phyloP scores from a whole-genome alignment of 1,284 basidiomycete species.

The Ganoderma meredithae region DNA sequence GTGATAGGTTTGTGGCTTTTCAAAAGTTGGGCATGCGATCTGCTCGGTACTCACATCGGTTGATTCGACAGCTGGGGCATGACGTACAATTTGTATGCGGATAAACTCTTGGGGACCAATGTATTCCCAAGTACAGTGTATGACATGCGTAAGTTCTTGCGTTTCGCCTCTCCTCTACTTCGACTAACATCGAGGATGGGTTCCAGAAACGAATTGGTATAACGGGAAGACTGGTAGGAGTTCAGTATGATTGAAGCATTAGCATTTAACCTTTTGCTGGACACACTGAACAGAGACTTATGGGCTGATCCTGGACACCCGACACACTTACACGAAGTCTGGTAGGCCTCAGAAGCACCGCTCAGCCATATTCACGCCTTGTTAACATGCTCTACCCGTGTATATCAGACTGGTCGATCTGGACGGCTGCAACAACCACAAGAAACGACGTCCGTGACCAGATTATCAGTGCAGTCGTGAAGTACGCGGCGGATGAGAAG shows the following conservation, averaged over 20 bases:
- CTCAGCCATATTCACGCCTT: neutral
- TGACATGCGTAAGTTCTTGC: slow-evolving; percentile 57
- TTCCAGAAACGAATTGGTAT: slow-evolving; percentile 69
- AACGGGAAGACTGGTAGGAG: slow-evolving; percentile 55
- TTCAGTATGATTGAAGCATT: neutral
- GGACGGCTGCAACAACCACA: slow-evolving; percentile 62
- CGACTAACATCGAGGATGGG: neutral
- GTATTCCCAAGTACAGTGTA: slow-evolving; percentile 70
- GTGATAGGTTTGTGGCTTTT: slow-evolving; percentile 24
- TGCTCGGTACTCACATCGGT: neutral
- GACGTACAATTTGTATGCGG: slow-evolving; percentile 71
- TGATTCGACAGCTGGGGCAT: slow-evolving; percentile 59
- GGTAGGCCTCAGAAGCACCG: slow-evolving; percentile 43
- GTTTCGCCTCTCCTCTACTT: neutral
- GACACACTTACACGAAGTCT: slow-evolving; percentile 73
- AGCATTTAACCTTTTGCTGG: no score
- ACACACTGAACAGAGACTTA: slow-evolving; percentile 47
- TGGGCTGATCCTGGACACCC: slow-evolving; percentile 70
- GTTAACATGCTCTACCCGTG: neutral
- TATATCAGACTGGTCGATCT: slow-evolving; percentile 64
- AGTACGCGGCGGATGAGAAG: slow-evolving; percentile 58
- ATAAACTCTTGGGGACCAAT: slow-evolving; percentile 66
- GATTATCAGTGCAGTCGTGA: slow-evolving; percentile 59
- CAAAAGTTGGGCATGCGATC: no score
- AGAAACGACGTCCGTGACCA: slow-evolving; percentile 55